Percentiles rank a stretch among this genome's conserved stretches.
These are phyloP conservation scores for Aspergillus sp. DNA, from an alignment of 2,329 filamentous ascomycete genomes.

Conservation along the genomic window DNA sequence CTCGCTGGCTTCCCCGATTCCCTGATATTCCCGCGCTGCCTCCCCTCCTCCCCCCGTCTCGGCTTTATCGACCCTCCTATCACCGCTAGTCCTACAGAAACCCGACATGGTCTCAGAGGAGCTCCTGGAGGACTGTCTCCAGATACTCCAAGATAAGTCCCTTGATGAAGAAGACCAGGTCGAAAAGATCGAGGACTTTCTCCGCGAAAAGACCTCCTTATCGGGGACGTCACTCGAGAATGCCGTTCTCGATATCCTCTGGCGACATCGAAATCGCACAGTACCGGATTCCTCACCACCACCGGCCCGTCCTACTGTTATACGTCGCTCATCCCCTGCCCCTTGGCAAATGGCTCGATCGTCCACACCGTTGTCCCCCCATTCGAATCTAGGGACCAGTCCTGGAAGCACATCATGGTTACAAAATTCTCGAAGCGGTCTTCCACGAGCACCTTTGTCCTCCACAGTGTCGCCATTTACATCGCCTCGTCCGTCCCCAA, in stretches of 20 bases:
- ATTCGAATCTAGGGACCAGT: constrained; percentile 71
- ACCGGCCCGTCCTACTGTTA: constrained; percentile 81
- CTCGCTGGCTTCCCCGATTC: constrained; percentile 13
- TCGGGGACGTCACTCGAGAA: constrained; percentile 80
- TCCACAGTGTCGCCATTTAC: constrained; percentile 84
- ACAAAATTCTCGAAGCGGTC: constrained; percentile 67
- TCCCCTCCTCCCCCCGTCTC: constrained; percentile 7
- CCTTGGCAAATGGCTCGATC: constrained; percentile 80
- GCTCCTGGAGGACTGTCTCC: constrained; percentile 86
- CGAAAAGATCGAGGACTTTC: constrained; percentile 82
- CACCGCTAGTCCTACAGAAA: background rate
- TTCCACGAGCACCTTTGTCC: constrained; percentile 74
- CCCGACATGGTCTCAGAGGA: constrained; percentile 84
- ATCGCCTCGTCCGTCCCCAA: constrained; percentile 87
- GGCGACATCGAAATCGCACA: constrained; percentile 54
- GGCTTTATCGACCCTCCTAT: background rate
- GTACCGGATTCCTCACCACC: constrained; percentile 70
- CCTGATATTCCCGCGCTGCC: constrained; percentile 6
- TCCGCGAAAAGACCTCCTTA: constrained; percentile 75
- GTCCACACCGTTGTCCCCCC: constrained; percentile 79
- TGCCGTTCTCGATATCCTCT: constrained; percentile 84
- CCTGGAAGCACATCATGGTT: constrained; percentile 84
- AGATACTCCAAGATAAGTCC: constrained; percentile 76
- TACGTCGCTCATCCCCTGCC: constrained; percentile 87
- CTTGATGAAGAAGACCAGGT: constrained; percentile 95